Percentiles rank a stretch among this genome's conserved stretches.
phyloP scores from a whole-genome alignment of 352 stramenopile genomes.

The Albugo laibachii region DNA sequence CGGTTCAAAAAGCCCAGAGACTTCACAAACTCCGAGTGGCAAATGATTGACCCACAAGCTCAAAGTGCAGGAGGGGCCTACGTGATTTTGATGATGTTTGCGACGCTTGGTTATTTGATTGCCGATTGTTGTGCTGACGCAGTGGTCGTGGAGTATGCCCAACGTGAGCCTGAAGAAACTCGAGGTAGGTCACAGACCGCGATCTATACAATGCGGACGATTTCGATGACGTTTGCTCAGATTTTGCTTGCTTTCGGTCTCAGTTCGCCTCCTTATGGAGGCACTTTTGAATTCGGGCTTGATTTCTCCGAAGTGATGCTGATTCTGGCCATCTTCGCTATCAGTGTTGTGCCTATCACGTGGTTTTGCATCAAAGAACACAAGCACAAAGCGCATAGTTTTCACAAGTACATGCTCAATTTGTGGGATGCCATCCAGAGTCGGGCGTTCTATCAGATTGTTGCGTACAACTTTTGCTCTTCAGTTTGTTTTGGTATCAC shows the following conservation, averaged over 20 bases:
- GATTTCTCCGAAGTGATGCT: conserved; percentile 33
- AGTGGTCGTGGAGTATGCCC: conserved; percentile 35
- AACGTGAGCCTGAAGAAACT: conserved; percentile 24
- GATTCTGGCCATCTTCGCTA: conserved; percentile 7
- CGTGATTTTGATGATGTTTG: conserved; percentile 46
- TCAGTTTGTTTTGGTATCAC: conserved; percentile 32
- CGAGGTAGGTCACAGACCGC: conserved; percentile 21
- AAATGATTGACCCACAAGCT: conserved; percentile 8
- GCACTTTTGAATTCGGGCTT: conserved; percentile 25
- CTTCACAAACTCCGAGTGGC: conserved; percentile 11
- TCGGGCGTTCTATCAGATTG: conserved; percentile 50
- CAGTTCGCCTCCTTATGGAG: conserved; percentile 34
- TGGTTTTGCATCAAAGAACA: conserved; percentile 7
- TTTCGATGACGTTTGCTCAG: conserved; percentile 18
- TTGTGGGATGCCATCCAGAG: conserved; percentile 43
- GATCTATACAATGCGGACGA: conserved; percentile 18
- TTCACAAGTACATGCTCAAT: conserved; percentile 9
- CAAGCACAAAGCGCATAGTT: conserved; percentile 15
- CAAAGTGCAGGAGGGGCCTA: conserved; percentile 26
- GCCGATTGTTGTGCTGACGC: conserved; percentile 72
- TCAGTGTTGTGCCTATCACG: conserved; percentile 13
- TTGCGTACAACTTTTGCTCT: conserved; percentile 41
- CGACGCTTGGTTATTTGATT: conserved; percentile 71
- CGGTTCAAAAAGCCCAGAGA: conserved; percentile 16
- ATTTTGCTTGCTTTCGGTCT: conserved; percentile 42